A percentile compares a stretch with the other conserved stretches of the same genome.
These are phyloP conservation scores for Verticillium nonalfalfae DNA, from an alignment of 2,329 filamentous ascomycete species.

Conservation along the genomic window DNA sequence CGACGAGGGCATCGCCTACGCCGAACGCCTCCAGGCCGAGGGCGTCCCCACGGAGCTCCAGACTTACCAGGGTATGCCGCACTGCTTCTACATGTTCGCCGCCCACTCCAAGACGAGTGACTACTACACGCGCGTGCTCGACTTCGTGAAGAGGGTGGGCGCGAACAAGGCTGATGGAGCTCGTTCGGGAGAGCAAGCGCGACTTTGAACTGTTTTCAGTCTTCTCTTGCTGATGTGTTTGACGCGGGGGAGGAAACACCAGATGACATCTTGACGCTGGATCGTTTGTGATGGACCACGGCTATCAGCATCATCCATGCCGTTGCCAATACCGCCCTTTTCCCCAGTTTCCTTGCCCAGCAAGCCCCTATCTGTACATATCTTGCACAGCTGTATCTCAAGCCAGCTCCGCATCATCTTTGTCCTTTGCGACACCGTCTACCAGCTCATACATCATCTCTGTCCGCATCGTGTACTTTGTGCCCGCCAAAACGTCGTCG, in stretches of 20 bases:
- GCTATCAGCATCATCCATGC: no score
- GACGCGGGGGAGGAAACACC: neutral
- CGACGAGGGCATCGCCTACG: constrained; percentile 30
- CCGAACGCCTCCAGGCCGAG: constrained; percentile 23
- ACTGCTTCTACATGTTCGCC: constrained; percentile 21
- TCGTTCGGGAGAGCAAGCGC: constrained; percentile 1
- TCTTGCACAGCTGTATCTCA: neutral
- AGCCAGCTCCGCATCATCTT: neutral
- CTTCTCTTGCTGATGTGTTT: neutral
- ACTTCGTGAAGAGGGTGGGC: constrained; percentile 9
- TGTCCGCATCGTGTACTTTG: constrained; percentile 51
- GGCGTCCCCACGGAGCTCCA: constrained; percentile 24
- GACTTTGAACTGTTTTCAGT: neutral
- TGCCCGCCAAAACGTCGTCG: constrained; percentile 40
- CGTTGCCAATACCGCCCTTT: no score
- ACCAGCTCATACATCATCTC: constrained; percentile 40
- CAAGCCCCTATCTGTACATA: neutral
- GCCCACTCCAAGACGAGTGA: constrained; percentile 9
- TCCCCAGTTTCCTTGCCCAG: no score
- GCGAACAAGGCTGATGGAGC: neutral
- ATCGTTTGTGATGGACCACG: no score
- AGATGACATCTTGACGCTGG: neutral
- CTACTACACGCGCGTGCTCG: constrained; percentile 13
- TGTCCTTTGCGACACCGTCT: neutral
- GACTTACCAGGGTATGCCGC: constrained; percentile 26